Conservation (phyloP, 352 stramenopile genomes). For the Phytophthora sojae region DNA sequence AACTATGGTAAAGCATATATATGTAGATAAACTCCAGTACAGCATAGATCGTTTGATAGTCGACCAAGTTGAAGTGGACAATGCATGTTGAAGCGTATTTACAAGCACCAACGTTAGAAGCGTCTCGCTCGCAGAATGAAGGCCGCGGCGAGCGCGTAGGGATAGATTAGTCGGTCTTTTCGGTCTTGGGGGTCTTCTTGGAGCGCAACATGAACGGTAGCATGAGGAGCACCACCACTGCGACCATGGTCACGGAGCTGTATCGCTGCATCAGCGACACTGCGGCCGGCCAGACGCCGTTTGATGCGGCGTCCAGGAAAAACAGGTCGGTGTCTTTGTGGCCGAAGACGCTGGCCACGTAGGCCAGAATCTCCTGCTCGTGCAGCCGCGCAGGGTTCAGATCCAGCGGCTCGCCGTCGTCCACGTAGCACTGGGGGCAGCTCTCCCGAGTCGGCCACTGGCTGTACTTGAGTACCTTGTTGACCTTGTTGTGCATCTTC, state of each 20-base stretch:
- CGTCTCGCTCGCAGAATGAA: background rate
- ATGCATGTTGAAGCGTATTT: background rate
- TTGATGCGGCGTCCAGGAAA: slow-evolving; percentile 53
- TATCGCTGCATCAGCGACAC: slow-evolving; percentile 52
- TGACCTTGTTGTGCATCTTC: slow-evolving; percentile 89
- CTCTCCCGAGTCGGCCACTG: slow-evolving; percentile 62
- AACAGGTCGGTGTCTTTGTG: slow-evolving; percentile 58
- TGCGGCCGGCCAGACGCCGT: slow-evolving; percentile 42
- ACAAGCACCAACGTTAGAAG: background rate
- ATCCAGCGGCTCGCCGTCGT: slow-evolving; percentile 50
- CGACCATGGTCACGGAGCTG: slow-evolving; percentile 39
- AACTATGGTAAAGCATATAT: background rate
- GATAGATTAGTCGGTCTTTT: slow-evolving; percentile 34
- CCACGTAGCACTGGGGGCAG: slow-evolving; percentile 63
- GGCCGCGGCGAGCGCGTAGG: background rate
- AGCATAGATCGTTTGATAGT: background rate
- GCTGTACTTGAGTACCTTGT: slow-evolving; percentile 73
- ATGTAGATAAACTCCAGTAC: background rate
- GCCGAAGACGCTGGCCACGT: slow-evolving; percentile 59
- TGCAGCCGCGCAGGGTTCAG: slow-evolving; percentile 55
- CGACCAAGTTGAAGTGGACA: slow-evolving; percentile 6
- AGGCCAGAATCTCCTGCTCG: slow-evolving; percentile 58
- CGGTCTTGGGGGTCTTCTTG: slow-evolving; percentile 32
- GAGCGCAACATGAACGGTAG: slow-evolving; percentile 34
- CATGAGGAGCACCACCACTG: slow-evolving; percentile 31